These are phyloP conservation scores for Dillenia suffruticosa DNA, from an alignment of 164 flowering plant genomes.

Conservation along the genomic window DNA sequence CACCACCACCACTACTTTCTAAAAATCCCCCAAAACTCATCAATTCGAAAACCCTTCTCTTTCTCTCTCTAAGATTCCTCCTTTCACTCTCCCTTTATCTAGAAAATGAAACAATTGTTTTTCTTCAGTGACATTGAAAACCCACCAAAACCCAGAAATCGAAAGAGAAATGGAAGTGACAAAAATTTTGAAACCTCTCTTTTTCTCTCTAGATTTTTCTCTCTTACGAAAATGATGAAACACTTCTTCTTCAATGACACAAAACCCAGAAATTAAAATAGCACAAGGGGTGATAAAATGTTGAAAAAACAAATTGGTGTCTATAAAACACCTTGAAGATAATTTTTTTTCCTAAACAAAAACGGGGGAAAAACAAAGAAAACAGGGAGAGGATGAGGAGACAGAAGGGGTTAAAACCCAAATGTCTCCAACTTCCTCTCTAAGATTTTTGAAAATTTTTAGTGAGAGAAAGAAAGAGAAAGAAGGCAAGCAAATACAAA, in stretches of 20 bases:
- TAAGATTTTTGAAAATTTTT: not conserved
- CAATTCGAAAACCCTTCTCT: slow-evolving; percentile 24
- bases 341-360: not conserved
- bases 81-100: slow-evolving; percentile 3
- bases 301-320: not conserved
- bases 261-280: not conserved
- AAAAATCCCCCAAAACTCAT: slow-evolving; percentile 96
- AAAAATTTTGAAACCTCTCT: not conserved
- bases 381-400: slow-evolving; percentile 51
- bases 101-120: too few relatives aligned
- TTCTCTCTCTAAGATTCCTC: slow-evolving; percentile 2
- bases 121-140: too few relatives aligned
- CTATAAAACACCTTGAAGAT: slow-evolving; percentile 2
- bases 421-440: slow-evolving; percentile 69
- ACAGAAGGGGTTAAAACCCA: slow-evolving; percentile 43
- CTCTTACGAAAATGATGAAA: not conserved
- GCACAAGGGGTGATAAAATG: not conserved
- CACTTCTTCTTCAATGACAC: not conserved
- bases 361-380: slow-evolving; percentile 2
- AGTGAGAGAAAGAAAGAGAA: slow-evolving; percentile 64
- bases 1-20: slow-evolving; percentile 47
- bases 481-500: slow-evolving; percentile 38
- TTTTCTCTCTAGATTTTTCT: slow-evolving; percentile 6
- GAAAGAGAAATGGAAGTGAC: too few relatives aligned
- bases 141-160: too few relatives aligned